Evolutionary conservation across 2,329 filamentous ascomycete species (phyloP), one percentile per base, ranked within the genome.

Genomic region (Claviceps sp.): DNA sequence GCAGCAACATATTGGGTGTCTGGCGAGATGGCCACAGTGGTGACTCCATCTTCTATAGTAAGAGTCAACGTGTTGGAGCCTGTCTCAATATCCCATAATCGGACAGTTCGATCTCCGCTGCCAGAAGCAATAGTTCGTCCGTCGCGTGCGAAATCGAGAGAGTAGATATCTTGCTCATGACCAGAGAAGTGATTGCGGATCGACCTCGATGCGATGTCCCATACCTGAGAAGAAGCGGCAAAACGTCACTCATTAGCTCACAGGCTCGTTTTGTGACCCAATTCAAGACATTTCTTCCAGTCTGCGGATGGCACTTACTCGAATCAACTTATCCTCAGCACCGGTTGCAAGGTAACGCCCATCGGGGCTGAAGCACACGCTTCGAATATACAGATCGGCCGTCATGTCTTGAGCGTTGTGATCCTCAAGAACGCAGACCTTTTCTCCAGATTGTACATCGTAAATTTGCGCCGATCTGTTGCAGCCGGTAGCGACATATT

Each of bases 381-480:
- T 97, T 61, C 93, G 78, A 61, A 98, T 98, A 69, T 97, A 98
- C 37, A 98, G 75, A 69, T 98, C 93, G 30, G 91, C 90, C 51
- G 86, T 84, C 60, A 90, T 83, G 59, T 94, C 88, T 9, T 62
- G 59, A 46, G 89, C 87, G 46, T 78, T 85, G 60, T 91, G 86
- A 61, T 98, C 93, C 67, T 95, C 88, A 37, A 97, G 75, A 54
- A 93, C 85, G 59, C 88, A 93, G 50, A 97, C 82, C 67, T 91
- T 93, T 60, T 88, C 81, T 52, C 93, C 93, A 16, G 81, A 86
- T 61, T 81, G 77, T 43, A 97, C 91, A 58, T 98, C 93, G 67
- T 93, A 98, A 61, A 98, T 98, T 70, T 97, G 91, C n/a, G 93
- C 93, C n/a, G 89, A 95, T 57, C 90, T 78, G 70, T 98, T 98